Conservation (phyloP, 495 filamentous ascomycete genomes). For the Talaromyces liani region DNA sequence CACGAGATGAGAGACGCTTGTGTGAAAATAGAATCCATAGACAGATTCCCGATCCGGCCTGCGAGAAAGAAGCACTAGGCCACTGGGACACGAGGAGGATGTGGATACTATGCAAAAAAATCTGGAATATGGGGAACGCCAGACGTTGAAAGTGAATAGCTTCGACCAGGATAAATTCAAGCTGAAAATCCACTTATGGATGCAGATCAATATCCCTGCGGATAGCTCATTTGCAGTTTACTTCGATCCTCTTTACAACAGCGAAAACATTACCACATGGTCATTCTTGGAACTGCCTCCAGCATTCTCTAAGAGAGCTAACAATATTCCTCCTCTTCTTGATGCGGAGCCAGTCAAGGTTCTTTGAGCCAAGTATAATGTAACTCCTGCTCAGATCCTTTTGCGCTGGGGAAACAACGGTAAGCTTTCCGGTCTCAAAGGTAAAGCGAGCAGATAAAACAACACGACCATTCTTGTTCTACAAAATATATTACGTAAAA, state of each 20-base stretch:
- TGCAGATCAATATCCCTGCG: not conserved
- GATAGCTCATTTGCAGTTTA: not conserved
- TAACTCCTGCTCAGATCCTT: conserved; percentile 42
- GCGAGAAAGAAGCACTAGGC: not conserved
- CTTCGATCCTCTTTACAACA: not conserved
- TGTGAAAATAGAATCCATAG: not conserved
- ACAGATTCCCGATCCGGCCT: not conserved
- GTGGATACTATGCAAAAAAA: not conserved
- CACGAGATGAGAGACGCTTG: not conserved
- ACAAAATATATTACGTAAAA: not conserved
- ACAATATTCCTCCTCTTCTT: conserved; percentile 36
- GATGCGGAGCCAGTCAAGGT: conserved; percentile 45
- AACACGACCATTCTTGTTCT: too few relatives aligned
- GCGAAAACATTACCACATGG: not conserved
- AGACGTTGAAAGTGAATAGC: not conserved
- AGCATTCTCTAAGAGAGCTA: conserved; percentile 39
- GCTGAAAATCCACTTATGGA: not conserved
- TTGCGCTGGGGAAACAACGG: conserved; percentile 1
- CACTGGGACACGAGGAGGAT: not conserved
- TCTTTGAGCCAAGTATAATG: conserved; percentile 40
- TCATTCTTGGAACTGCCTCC: conserved; percentile 22
- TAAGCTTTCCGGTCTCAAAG: not conserved
- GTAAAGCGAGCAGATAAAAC: too few relatives aligned
- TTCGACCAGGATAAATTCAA: not conserved
- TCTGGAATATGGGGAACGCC: not conserved